Base-by-base conservation (phyloP, 495 filamentous ascomycete genomes). In the Platismatia glauca region DNA sequence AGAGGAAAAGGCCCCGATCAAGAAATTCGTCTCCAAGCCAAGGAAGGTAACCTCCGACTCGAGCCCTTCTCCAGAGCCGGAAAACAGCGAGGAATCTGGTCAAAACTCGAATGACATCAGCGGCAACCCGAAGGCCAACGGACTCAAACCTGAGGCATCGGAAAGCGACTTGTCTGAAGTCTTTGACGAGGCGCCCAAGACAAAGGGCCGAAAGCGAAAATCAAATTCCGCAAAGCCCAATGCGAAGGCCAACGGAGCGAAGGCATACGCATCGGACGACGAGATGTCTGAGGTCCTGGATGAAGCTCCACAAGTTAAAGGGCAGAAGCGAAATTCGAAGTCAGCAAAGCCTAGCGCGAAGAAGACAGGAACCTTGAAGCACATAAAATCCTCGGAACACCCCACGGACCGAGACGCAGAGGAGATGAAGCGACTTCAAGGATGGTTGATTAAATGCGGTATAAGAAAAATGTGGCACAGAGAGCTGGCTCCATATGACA, bases 391-490 rank as follows among this genome's bases (percentile, higher is more conserved):
- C 50, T 70, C 62, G 69, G 72, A 44, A 61, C 64, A 55, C 57
- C 69, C 35, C 38, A 72, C 15, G 9, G 81, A 85, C 41, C 82
- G 87, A 0, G 82, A 90, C 62, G 85, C 93, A 46, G 83, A 81
- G 12, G 88, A 94, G 73, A 90, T 97, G 72, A 97, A 93, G 72
- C 85, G 84, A n/a, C 80, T 98, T 20, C 94, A 98, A 74, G 82
- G 83, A 27, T 90, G 91, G 74, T 80, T 98, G 35, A 68, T 88
- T 48, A 97, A 96, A 76, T 98, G 94, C 69, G 94, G 94, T 24
- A 84, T 98, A 55, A 89, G 90, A 38, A 97, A 97, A 71, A 82
- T 97, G 66, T 98, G 95, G 94, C 79, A 78, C 43, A 83, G 86
- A 61, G 90, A 96, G 74, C 80, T 98, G 57, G 79, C 80, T 62